Evolutionary conservation across 2,329 filamentous ascomycete genomes (phyloP), one percentile per base, ranked within the genome.

Genomic region (Fusarium sp.): DNA sequence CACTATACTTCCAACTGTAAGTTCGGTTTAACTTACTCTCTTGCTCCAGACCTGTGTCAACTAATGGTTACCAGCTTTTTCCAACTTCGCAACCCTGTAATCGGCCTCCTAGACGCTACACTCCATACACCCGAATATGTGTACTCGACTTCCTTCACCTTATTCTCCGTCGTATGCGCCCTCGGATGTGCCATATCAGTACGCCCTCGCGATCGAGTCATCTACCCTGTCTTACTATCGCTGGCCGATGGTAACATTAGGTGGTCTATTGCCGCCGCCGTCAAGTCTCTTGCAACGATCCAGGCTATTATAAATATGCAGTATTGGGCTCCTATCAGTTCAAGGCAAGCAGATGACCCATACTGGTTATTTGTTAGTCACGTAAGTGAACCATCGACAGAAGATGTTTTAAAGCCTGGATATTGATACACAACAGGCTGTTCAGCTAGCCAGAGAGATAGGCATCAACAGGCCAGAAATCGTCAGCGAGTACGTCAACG

Each of bases 261-360:
- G 4, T 63, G 60, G 60, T 63, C 58, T 13, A 63, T 63, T 19
- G 60, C 60, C 2, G 26, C 50, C 2, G 45, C 58, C 0, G 58
- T 63, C 0, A 63, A 55, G 2, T 63, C 60, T 1, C 58, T 63
- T 3, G 28, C 60, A 5, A 63, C 43, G 1, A 49, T 63, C 5
- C 60, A 63, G 22, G 60, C 60, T 4, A 63, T 63, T 10, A 44
- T 63, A 15, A 56, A 42, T 6, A 28, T 49, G 24, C 60, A 63
- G 34, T 63, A 63, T 21, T 63, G 60, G 60, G 51, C 50, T 1
- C 50, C 60, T 2, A 22, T 63, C 6, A 31, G 43, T 2, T 3
- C 60, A 6, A 63, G 50, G 9, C 60, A 63, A n/a, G 24, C 22
- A 2, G 60, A 63, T 1, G 60, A 63, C 7, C 31, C 60, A 2